These are phyloP conservation scores for Auxenochlorella pyrenoidosa DNA, from an alignment of 139 green algal species.

Conservation along the genomic window DNA sequence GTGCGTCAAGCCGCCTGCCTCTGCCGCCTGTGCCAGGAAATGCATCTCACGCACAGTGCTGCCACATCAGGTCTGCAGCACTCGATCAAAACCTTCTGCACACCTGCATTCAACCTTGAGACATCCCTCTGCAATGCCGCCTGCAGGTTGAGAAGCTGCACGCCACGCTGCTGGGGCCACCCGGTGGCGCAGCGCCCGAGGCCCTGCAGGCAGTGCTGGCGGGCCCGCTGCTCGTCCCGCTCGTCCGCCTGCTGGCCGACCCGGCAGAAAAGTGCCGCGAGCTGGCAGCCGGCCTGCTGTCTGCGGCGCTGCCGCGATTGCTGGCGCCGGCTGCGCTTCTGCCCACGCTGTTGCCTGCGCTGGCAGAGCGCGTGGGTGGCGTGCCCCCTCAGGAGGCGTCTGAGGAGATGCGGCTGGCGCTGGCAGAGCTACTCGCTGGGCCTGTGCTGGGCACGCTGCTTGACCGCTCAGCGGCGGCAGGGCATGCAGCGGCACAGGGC, in stretches of 20 bases:
- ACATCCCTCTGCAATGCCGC: not conserved
- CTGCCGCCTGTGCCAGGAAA: no score
- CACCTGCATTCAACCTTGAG: not conserved
- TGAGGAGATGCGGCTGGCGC: slow-evolving; percentile 65
- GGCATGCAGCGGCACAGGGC: no score
- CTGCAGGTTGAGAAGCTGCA: slow-evolving; percentile 7
- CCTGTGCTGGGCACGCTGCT: slow-evolving; percentile 9
- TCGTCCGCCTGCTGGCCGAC: slow-evolving; percentile 67
- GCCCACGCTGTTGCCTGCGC: slow-evolving; percentile 60
- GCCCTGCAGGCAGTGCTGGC: slow-evolving; percentile 57
- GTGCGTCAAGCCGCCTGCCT: not conserved
- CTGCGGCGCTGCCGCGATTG: slow-evolving; percentile 14
- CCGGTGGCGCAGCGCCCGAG: not conserved
- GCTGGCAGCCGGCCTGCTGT: slow-evolving; percentile 54
- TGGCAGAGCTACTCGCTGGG: slow-evolving; percentile 35
- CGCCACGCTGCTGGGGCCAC: not conserved
- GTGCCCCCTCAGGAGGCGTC: slow-evolving; percentile 68
- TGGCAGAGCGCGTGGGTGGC: slow-evolving; percentile 62
- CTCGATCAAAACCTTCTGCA: no score
- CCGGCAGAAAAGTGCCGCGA: slow-evolving; percentile 63
- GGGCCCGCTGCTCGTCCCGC: slow-evolving; percentile 63
- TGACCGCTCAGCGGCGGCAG: not conserved
- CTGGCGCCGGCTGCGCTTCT: slow-evolving; percentile 57
- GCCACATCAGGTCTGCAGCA: no score
- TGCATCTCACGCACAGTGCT: no score